A percentile compares a stretch with the other conserved stretches of the same genome.
These are phyloP conservation scores for Podaxis mareebaensis DNA, from an alignment of 768 basidiomycete species.

Conservation along the genomic window DNA sequence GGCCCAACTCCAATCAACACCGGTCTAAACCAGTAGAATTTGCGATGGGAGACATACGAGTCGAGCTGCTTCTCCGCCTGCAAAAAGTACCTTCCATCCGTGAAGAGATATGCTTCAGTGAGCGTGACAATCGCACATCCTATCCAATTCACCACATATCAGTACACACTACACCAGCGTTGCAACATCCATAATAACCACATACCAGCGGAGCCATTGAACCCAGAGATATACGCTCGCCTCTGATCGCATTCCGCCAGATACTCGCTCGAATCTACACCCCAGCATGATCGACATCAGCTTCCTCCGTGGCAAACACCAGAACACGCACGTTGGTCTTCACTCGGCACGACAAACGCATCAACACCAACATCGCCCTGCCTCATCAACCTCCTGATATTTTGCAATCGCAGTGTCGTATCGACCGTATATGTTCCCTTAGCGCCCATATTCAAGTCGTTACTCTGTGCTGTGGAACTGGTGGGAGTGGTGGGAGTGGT, in stretches of 20 bases:
- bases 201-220: constrained; percentile 90
- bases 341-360: constrained; percentile 84
- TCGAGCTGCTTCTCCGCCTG: constrained; percentile 93
- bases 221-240: constrained; percentile 88
- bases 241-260: constrained; percentile 81
- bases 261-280: constrained; percentile 87
- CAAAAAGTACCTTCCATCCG: constrained; percentile 93
- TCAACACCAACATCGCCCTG: constrained; percentile 48
- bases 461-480: background rate
- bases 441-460: constrained; percentile 33
- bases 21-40: background rate
- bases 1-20: background rate
- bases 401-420: constrained; percentile 62
- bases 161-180: constrained; percentile 6
- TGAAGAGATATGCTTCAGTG: constrained; percentile 80
- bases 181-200: constrained; percentile 5
- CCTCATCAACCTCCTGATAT: constrained; percentile 71
- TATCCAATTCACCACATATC: constrained; percentile 22
- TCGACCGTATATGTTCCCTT: constrained; percentile 47
- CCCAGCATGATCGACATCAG: background rate
- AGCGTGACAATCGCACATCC: constrained; percentile 78
- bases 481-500: background rate
- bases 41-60: constrained; percentile 44
- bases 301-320: constrained; percentile 3
- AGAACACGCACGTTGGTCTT: constrained; percentile 80